These are phyloP conservation scores for Suillus occidentalis DNA, from an alignment of 768 basidiomycete species.

Conservation along the genomic window DNA sequence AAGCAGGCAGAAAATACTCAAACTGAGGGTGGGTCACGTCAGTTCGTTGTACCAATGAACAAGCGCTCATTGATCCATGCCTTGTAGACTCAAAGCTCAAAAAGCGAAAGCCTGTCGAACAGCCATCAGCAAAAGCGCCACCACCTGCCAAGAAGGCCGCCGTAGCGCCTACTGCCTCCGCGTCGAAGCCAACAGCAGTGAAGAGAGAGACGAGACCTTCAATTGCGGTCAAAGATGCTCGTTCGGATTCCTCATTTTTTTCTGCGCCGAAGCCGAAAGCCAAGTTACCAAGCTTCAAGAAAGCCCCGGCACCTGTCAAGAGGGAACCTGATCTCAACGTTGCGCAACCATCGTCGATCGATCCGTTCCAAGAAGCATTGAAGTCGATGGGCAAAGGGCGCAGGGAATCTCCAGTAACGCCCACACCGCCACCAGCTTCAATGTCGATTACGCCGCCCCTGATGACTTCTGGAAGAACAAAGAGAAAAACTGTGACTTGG, in stretches of 20 bases:
- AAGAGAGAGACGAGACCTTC: slow-evolving; percentile 57
- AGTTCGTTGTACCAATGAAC: slow-evolving; percentile 32
- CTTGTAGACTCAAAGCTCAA: slow-evolving; percentile 56
- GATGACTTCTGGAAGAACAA: slow-evolving; percentile 49
- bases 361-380: slow-evolving; percentile 83
- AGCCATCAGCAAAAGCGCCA: slow-evolving; percentile 42
- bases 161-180: slow-evolving; percentile 27
- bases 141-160: slow-evolving; percentile 71
- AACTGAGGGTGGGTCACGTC: slow-evolving; percentile 74
- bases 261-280: slow-evolving; percentile 84
- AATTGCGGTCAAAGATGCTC: slow-evolving; percentile 64
- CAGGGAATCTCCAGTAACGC: slow-evolving; percentile 59
- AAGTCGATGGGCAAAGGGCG: slow-evolving; percentile 68
- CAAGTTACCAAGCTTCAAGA: slow-evolving; percentile 85
- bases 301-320: slow-evolving; percentile 55
- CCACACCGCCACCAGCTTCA: slow-evolving; percentile 52
- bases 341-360: slow-evolving; percentile 73
- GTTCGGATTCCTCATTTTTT: slow-evolving; percentile 87
- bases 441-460: slow-evolving; percentile 34
- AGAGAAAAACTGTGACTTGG: slow-evolving; percentile 81
- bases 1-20: slow-evolving; percentile 43
- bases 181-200: slow-evolving; percentile 35
- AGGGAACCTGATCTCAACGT: slow-evolving; percentile 57
- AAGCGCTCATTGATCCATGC: slow-evolving; percentile 23
- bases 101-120: slow-evolving; percentile 73